phyloP scores from a whole-genome alignment of 371 early-diverging fungal genomes.

The Sporodiniella umbellata region DNA sequence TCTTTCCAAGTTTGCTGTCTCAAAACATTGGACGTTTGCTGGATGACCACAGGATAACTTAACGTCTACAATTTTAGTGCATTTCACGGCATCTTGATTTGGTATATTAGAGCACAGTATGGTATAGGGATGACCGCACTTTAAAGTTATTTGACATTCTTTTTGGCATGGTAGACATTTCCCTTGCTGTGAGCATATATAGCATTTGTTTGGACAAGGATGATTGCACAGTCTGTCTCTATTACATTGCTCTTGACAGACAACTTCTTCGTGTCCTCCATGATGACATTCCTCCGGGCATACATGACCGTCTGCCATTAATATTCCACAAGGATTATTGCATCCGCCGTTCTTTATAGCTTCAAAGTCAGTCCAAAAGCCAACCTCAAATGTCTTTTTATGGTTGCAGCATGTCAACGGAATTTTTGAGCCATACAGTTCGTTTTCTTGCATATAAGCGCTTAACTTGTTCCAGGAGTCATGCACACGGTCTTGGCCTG shows the following conservation, averaged over 20 bases:
- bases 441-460: constrained; percentile 17
- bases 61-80: constrained; percentile 9
- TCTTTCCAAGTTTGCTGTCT: background rate
- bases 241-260: constrained; percentile 28
- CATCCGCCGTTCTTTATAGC: constrained; percentile 40
- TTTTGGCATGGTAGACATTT: constrained; percentile 32
- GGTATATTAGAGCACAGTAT: constrained; percentile 9
- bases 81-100: background rate
- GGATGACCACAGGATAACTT: constrained; percentile 8
- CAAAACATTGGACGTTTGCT: constrained; percentile 9
- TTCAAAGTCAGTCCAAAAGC: constrained; percentile 23
- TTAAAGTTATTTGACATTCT: background rate
- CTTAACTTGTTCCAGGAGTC: constrained; percentile 23
- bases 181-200: constrained; percentile 18
- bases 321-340: constrained; percentile 16
- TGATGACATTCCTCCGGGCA: constrained; percentile 41
- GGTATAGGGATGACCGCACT: constrained; percentile 22
- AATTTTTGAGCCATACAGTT: background rate
- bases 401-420: constrained; percentile 10
- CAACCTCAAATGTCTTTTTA: constrained; percentile 6
- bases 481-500: constrained; percentile 4
- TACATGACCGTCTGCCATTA: constrained; percentile 38
- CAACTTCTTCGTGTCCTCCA: constrained; percentile 18
- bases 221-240: constrained; percentile 33
- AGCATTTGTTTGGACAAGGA: constrained; percentile 30